Base-by-base conservation (phyloP, 2,329 filamentous ascomycete genomes). In the Alternaria sp. region DNA sequence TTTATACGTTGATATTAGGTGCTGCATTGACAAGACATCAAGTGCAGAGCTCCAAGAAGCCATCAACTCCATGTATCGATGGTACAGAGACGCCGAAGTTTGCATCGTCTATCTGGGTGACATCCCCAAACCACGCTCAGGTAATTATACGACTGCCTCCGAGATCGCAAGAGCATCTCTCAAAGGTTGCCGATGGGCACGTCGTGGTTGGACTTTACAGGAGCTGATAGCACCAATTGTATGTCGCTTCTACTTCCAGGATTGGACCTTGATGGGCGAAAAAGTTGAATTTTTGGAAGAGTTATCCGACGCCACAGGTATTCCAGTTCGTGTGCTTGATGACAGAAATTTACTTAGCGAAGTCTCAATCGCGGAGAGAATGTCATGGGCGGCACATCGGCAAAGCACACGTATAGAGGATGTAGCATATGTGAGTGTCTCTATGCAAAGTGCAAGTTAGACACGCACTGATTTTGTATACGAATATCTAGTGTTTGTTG, bases 141-240 rank as follows among this genome's bases (percentile, higher is more conserved):
- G 44, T 5, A 50, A 57, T 9, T 36, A 46, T 28, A 64, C 34
- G 14, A 54, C 65, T 11, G 66, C 65, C 12, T 66, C 64, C 10
- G 66, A 68, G 3, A 59, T 63, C 0, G 62, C 65, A 9, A 66
- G 38, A 49, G 40, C 52, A 4, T 67, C 70, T 0, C 70, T 74
- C 27, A 43, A 63, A 8, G 60, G 53, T 14, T 68, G 62, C 45
- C 64, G 70, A 7, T 75, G 72, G 73, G 54, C 68, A 2, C 72
- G 61, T 28, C 64, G 69, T 38, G 71, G 71, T n/a, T 74, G 71
- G 73, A 75, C 73, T 2, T 58, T 74, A 5, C 73, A 75, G 60
- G 73, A 75, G 30, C 62, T 74, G 5, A 58, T 75, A 5, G 73
- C 73, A 12, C 73, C 72, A 2, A 43, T 43, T 27, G 30, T 64